Evolutionary conservation across 495 filamentous ascomycete species (phyloP).

Genomic region (Bathelium albidoporum): DNA sequence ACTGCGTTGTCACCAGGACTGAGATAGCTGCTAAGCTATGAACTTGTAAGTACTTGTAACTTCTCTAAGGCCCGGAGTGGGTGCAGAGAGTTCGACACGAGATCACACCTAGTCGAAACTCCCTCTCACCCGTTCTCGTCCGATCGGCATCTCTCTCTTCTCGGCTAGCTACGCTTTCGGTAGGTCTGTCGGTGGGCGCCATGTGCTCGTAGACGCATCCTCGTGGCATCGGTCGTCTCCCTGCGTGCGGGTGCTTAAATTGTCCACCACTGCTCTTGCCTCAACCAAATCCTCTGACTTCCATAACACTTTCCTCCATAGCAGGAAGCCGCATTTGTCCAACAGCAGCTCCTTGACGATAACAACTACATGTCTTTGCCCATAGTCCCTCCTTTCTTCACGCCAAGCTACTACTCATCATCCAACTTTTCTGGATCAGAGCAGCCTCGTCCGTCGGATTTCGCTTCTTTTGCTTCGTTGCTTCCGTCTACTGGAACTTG

Average conservation of each 20-base stretch:
- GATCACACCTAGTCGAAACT: too few relatives aligned
- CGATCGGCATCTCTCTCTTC: neutral
- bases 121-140: neutral
- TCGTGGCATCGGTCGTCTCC: neutral
- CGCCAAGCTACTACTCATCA: constrained; percentile 9
- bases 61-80: too few relatives aligned
- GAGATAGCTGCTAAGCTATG: neutral
- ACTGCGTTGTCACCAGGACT: too few relatives aligned
- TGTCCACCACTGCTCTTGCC: constrained; percentile 1
- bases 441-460: constrained; percentile 1
- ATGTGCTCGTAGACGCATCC: neutral
- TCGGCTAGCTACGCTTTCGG: neutral
- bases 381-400: constrained; percentile 4
- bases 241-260: neutral
- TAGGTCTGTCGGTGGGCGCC: neutral
- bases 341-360: neutral
- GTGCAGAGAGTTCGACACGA: too few relatives aligned
- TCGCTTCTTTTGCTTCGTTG: constrained; percentile 19
- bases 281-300: neutral
- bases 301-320: neutral
- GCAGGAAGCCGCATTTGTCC: constrained; percentile 5
- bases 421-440: neutral
- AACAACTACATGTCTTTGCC: neutral
- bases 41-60: too few relatives aligned
- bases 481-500: neutral